Conservation (phyloP, 176 grass and related monocot genomes). For the Eremochloa ophiuroides region DNA sequence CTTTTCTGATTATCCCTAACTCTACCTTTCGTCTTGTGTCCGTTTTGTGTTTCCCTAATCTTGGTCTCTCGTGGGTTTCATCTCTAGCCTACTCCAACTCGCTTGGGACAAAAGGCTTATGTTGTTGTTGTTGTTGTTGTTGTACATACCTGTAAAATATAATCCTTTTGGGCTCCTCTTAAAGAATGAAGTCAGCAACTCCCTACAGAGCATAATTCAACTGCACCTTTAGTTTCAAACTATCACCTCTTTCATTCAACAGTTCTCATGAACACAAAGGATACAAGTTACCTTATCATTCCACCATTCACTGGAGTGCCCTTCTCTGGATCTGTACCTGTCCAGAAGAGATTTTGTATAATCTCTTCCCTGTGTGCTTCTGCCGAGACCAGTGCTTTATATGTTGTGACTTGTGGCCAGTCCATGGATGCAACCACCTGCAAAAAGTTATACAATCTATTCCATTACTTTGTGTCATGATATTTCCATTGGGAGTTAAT, state of each 20-base stretch:
- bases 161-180: slow-evolving; percentile 47
- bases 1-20: too few species aligned
- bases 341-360: slow-evolving; percentile 74
- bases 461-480: background rate
- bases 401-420: slow-evolving; percentile 66
- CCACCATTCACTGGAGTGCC: too few species aligned
- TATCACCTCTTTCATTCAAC: too few species aligned
- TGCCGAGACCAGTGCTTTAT: slow-evolving; percentile 67
- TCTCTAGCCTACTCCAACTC: too few species aligned
- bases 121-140: too few species aligned
- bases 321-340: too few species aligned
- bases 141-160: slow-evolving; percentile 77
- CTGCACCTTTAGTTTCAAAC: slow-evolving; percentile 13
- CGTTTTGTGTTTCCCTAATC: too few species aligned
- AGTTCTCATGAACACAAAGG: background rate
- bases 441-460: background rate
- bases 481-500: background rate
- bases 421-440: slow-evolving; percentile 90
- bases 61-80: too few species aligned
- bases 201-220: slow-evolving; percentile 37
- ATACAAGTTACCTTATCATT: slow-evolving; percentile 57
- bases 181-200: slow-evolving; percentile 44
- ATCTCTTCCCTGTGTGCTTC: slow-evolving; percentile 65
- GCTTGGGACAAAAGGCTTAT: too few species aligned
- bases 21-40: too few species aligned